Evolutionary conservation across 768 basidiomycete genomes (phyloP).

Genomic region (Leccinum arenicola): DNA sequence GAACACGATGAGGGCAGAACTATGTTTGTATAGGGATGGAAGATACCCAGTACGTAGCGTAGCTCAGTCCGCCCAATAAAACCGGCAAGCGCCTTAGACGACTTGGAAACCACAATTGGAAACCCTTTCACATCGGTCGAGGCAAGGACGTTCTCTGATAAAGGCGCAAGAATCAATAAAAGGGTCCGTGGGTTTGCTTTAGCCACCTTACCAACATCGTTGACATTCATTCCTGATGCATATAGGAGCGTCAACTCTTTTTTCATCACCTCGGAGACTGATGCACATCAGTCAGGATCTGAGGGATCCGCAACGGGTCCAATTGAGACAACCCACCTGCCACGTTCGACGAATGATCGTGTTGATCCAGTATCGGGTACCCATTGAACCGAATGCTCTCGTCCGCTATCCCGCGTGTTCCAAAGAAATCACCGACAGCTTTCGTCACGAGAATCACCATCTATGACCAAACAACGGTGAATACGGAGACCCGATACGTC

Average conservation of each 20-base stretch:
- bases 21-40: neutral
- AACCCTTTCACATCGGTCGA: slow-evolving; percentile 85
- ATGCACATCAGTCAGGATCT: slow-evolving; percentile 3
- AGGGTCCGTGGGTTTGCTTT: neutral
- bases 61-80: slow-evolving; percentile 89
- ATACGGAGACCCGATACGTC: slow-evolving; percentile 3
- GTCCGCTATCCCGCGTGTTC: slow-evolving; percentile 92
- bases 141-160: slow-evolving; percentile 65
- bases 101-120: slow-evolving; percentile 73
- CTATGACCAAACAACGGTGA: slow-evolving; percentile 41
- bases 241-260: slow-evolving; percentile 71
- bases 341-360: slow-evolving; percentile 89
- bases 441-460: slow-evolving; percentile 96
- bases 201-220: slow-evolving; percentile 67
- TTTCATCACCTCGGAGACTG: slow-evolving; percentile 91
- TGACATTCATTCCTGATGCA: slow-evolving; percentile 72
- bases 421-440: slow-evolving; percentile 93
- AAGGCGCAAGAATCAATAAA: slow-evolving; percentile 2
- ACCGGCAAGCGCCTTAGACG: slow-evolving; percentile 64
- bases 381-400: slow-evolving; percentile 97
- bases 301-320: slow-evolving; percentile 5
- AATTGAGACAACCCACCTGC: slow-evolving; percentile 55
- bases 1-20: neutral
- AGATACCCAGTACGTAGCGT: slow-evolving; percentile 77
- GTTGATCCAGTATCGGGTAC: slow-evolving; percentile 95